Base-by-base conservation (phyloP, 2,329 filamentous ascomycete species). In the Didymella exigua region DNA sequence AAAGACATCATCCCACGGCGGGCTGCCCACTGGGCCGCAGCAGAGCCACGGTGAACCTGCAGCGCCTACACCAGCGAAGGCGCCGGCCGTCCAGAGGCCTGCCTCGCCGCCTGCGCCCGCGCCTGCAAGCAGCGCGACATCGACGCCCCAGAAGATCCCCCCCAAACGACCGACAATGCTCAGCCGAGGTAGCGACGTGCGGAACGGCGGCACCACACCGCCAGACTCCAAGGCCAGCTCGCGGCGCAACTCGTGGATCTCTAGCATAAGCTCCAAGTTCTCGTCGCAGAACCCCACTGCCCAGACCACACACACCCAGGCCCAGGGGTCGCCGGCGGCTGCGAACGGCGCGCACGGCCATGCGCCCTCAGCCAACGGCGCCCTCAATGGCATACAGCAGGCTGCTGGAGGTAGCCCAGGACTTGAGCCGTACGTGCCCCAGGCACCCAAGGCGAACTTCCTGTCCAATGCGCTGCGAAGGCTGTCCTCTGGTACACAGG, bases 221-320 rank as follows among this genome's bases (percentile, higher is more conserved):
- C 70, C 69, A 42, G 71, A 74, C 24, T 26, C 61, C 9, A 72
- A 64, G 50, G 54, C 61, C 24, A 51, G 27, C 11, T 70, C 68
- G 48, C 84, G 91, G 61, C 78, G 86, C 50, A 88, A 87, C 59
- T 96, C 93, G 13, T 99, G 95, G 95, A 93, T 98, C 69, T 91
- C 90, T 52, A 96, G 87, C 70, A 86, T 98, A 63, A 96, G 91
- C 61, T 93, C 91, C 62, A 97, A 96, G 73, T 96, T 98, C 78
- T 92, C 90, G 2, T 86, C 86, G 24, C 74, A 70, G 74, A 82
- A 66, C 61, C 67, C 63, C 47, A 73, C 66, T 45, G 67, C 67
- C 10, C 68, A 71, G 41, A 69, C 69, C 1, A 69, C 71, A 33
- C 69, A 71, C 47, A 60, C 69, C 4, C 71, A 71, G 45, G 70